Base-by-base conservation (phyloP, 176 grass and related monocot species). In the Oropetium thomaeum region DNA sequence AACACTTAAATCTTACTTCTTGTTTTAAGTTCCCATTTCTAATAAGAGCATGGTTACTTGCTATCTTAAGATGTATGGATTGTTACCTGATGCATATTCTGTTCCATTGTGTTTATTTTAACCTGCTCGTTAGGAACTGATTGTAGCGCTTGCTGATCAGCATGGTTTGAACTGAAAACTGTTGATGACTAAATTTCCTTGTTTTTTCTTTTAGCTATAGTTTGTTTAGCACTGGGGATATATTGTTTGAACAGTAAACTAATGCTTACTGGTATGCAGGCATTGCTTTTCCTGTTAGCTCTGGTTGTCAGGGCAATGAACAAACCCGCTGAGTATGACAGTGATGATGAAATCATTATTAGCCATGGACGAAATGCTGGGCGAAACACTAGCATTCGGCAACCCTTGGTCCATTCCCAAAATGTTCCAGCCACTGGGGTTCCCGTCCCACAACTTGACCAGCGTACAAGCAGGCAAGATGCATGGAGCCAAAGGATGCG, bases 401-500 rank as follows among this genome's bases (percentile, higher is more conserved):
- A 98, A 73, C 86, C 91, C 51, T 63, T 98, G 54, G 63, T 92
- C 62, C 83, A 87, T 77, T 70, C 86, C 63, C 95, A 92, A 79
- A 85, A 78, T 66, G 39, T 55, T 70, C 83, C 86, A 32, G 78
- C 86, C 62, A 85, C 89, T 15, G 89, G 95, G 17, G 91, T 91
- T 65, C 95, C 91, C 6, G 91, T 88, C 47, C 80, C 86, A 43
- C 85, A 84, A 69, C 83, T 98, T 73, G 95, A 98, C 71, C 88
- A 93, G 66, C 91, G 86, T 15, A 66, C 91, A 30, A 88, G 79
- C 76, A 83, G 89, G 75, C 85, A 81, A 19, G 95, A 92, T 85
- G 91, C 89, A 0, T 98, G 95, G 95, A 94, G 95, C 84, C 95
- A 98, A 74, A 86, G 91, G 75, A 98, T 98, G 91, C 88, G 95